Base-by-base conservation (phyloP, 164 flowering plant species). In the Amborella trichopoda region DNA sequence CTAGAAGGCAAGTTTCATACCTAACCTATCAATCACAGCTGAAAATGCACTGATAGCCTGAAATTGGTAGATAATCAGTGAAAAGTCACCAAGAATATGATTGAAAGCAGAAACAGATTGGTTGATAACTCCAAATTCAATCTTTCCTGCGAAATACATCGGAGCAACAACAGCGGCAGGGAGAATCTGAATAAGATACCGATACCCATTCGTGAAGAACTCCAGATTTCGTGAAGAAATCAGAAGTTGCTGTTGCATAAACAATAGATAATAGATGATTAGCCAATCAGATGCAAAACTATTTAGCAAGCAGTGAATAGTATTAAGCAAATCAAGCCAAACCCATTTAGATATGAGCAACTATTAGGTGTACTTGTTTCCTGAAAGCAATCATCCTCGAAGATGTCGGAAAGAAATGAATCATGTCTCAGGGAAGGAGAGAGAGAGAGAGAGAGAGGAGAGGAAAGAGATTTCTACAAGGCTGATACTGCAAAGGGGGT, bases 161-260 rank as follows among this genome's bases (percentile, higher is more conserved):
- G 98, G 98, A 57, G 98, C 98, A 69, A 91, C 90, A 59, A 87
- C 98, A 52, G 98, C 98, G 53, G 90, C 98, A 37, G 96, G 98
- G 62, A 91, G 96, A 70, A 91, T 75, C 66, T 91, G 98, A 69
- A 91, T 91, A 50, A 91, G 68, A 58, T 91, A 91, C n/a, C 95
- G 79, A 47, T 91, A 91, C 25, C 96, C 99, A 70, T 28, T 78
- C 59, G 99, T 91, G 68, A 91, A 91, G 72, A 91, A 91, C 42
- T 91, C 99, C 55, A 91, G 72, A 64, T 86, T 91, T 60, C 98
- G 69, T 27, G 98, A 86, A 52, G 98, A 59, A 67, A 86, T 71
- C 76, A 91, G 55, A 63, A 91, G 54, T 78, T 78, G 50, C 98
- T 91, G 95, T 72, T 62, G 49, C 49, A 49, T 14, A 54, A 23